Base-by-base conservation (phyloP, 495 filamentous ascomycete species). In the Podospora anserina region DNA sequence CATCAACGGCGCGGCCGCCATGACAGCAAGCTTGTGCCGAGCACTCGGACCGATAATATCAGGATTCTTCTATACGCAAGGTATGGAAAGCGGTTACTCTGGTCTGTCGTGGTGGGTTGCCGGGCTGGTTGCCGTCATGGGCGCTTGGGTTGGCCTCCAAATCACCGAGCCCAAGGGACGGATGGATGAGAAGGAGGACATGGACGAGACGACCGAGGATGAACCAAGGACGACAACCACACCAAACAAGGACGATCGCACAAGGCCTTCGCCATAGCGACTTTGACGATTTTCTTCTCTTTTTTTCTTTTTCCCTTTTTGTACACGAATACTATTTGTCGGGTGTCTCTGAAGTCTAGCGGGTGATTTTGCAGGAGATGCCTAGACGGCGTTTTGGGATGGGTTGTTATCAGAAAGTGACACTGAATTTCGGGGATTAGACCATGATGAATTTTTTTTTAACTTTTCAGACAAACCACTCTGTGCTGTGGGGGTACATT, bases 71-170 rank as follows among this genome's bases (percentile, higher is more conserved):
- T 94, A 97, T 78, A 83, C 91, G 20, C 83, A 88, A 66, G 95
- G 96, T 27, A 83, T 97, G 30, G 81, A 88, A 64, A 82, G 88
- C 34, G 94, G 94, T 53, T 92, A 90, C 70, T 92, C 92, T 19
- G 93, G 93, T 59, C 80, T 98, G 5, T 88, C 92, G 9, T 99
- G 95, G 94, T 98, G 96, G 96, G 86, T 87, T 63, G 92, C 89
- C 72, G 91, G 89, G 9, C 59, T 92, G 9, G 87, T 97, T 39
- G 89, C 92, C 68, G 71, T 93, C 9, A 75, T 88, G 61, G 95
- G 93, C 58, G 92, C 90, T 19, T 78, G 76, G 34, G 72, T 86
- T 70, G 81, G 81, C 58, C 69, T 86, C 60, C 78, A 80, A 61
- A 82, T 88, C 69, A 78, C 75, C 54, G 85, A 87, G 28, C 76